Evolutionary conservation across 2,329 filamentous ascomycete genomes (phyloP), one percentile per base, ranked within the genome.

Genomic region (Neobulgaria alba): DNA sequence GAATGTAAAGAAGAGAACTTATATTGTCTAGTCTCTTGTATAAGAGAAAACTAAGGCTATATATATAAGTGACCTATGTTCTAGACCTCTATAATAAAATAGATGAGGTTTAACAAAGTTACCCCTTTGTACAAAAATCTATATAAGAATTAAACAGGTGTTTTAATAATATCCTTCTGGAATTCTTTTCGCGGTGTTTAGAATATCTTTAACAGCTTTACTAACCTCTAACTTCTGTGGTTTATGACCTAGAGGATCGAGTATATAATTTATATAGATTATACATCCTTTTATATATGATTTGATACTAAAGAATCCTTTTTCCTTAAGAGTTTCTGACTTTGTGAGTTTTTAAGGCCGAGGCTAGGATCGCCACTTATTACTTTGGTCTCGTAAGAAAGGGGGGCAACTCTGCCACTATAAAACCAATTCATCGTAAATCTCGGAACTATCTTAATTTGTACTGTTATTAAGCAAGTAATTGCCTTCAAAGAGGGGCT

Each of bases 101-200:
- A n/a, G n/a, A n/a, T n/a, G n/a, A n/a, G n/a, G n/a, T n/a, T n/a
- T n/a, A n/a, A n/a, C n/a, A n/a, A n/a, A n/a, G n/a, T n/a, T n/a
- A n/a, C n/a, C n/a, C n/a, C n/a, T n/a, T n/a, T n/a, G n/a, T n/a
- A n/a, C n/a, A n/a, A n/a, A n/a, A n/a, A n/a, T n/a, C n/a, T n/a
- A n/a, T n/a, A n/a, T n/a, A n/a, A n/a, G n/a, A n/a, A n/a, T n/a
- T n/a, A n/a, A n/a, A n/a, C n/a, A n/a, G n/a, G n/a, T n/a, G n/a
- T n/a, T n/a, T n/a, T n/a, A n/a, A n/a, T n/a, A n/a, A n/a, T 55
- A 56, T 3, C 56, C 56, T 20, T 54, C 47, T 1, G 56, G 56
- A 3, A 50, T 58, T 33, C 56, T 54, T 10, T 45, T 45, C 10
- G 51, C 55, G 42, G 56, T 56, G 8, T 57, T 49, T 7, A 58